Evolutionary conservation across 345 rosid genomes (phyloP), one percentile per base, ranked within the genome.

Genomic region (Trapa bicornis): DNA sequence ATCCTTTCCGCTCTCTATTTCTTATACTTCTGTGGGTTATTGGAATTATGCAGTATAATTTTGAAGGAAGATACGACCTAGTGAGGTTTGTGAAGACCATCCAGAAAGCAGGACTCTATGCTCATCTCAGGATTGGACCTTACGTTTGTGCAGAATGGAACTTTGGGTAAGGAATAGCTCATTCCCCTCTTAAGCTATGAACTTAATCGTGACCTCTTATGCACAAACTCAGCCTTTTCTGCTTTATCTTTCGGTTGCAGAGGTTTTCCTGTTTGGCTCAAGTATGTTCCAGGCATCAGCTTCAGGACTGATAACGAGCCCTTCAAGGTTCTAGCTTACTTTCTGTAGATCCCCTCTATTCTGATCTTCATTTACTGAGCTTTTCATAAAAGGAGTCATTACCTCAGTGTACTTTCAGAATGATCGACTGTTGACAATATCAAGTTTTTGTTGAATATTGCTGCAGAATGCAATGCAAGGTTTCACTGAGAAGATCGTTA

Each of bases 131-230:
- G 74, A 86, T 95, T 65, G 99, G 99, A 47, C 99, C 99, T 72
- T 95, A 95, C 71, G 85, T 95, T 69, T 95, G 99, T 76, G 99
- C 97, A 10, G 99, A 91, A 82, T 95, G 99, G 99, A 95, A 91
- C 79, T 95, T 95, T 71, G 99, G 99, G 99, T 95, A 84, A 67
- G 36, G 36, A 60, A 65, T 66, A 45, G 50, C 6, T 17, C n/a
- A 3, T 37, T 43, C 37, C 63, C 70, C 48, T 13, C 56, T 52
- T 29, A 14, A 56, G 29, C 10, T 69, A 50, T n/a, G 47, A 11
- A 43, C n/a, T 61, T 67, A 50, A 33, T 67, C 33, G 56, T 39
- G 53, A 14, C 29, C 29, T 22, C 29, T 22, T 22, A 22, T 47
- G 45, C 22, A 58, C 58, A 43, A 13, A 29, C 29, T 22, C 29